A percentile compares a stretch with the other conserved stretches of the same genome.
Evolutionary conservation across 2,329 filamentous ascomycete genomes (phyloP).

Genomic region (Neofusicoccum parvum): DNA sequence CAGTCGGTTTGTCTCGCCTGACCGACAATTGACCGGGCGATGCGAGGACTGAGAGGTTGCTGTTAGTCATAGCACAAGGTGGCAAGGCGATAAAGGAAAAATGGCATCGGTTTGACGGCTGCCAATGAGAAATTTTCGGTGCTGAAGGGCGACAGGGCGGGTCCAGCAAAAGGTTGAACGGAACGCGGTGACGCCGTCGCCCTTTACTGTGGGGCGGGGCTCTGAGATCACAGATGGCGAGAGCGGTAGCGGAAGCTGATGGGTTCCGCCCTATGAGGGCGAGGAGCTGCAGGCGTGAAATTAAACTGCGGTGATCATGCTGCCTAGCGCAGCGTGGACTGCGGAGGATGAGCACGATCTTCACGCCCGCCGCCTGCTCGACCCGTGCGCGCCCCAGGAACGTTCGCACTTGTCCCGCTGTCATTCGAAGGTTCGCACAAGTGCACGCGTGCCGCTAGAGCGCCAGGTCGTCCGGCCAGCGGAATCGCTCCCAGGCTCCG

Average conservation of each 20-base stretch:
- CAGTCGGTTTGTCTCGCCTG: not conserved
- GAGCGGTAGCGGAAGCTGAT: not conserved
- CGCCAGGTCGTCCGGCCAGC: too few species aligned
- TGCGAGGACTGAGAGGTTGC: not conserved
- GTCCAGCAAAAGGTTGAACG: not conserved
- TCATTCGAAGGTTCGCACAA: too few species aligned
- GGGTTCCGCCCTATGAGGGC: not conserved
- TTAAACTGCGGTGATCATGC: slow-evolving; percentile 4
- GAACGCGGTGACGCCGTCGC: not conserved
- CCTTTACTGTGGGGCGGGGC: not conserved
- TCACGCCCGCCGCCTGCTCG: too few species aligned
- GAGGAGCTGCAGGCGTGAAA: slow-evolving; percentile 2
- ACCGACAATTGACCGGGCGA: not conserved
- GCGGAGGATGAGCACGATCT: not conserved
- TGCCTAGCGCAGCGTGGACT: not conserved
- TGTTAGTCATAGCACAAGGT: not conserved
- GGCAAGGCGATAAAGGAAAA: not conserved
- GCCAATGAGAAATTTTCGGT: not conserved
- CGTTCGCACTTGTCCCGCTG: not conserved
- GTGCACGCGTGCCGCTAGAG: too few species aligned
- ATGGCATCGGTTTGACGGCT: not conserved
- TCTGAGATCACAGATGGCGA: not conserved
- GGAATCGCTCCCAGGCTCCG: too few species aligned
- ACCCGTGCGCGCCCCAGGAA: too few species aligned
- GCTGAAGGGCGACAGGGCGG: not conserved